Percentiles rank a stretch among this genome's conserved stretches.
These are phyloP conservation scores for Tulasnella sp. DNA, from an alignment of 768 basidiomycete species.

Conservation along the genomic window DNA sequence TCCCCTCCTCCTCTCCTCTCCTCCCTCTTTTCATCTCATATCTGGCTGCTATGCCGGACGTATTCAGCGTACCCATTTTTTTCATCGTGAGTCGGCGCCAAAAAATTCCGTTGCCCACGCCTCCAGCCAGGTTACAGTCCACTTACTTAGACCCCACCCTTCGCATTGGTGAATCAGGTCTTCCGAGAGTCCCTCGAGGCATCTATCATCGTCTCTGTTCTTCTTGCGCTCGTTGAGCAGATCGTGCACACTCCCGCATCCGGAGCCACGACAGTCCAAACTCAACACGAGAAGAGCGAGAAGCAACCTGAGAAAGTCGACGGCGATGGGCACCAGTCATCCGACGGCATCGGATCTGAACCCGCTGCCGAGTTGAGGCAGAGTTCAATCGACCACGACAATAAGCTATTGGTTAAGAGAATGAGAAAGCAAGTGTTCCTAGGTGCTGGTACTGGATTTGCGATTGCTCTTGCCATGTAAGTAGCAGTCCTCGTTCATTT, in stretches of 20 bases:
- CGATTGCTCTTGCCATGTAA: constrained; percentile 62
- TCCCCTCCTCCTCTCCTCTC: constrained; percentile 5
- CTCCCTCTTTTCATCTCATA: constrained; percentile 15
- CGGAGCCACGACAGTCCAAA: constrained; percentile 12
- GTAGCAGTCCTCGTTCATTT: constrained; percentile 17
- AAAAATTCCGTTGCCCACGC: neutral
- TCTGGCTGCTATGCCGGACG: constrained; percentile 26
- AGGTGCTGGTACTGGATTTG: constrained; percentile 65
- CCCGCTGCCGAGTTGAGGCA: neutral
- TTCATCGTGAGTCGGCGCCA: constrained; percentile 49
- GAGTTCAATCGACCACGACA: neutral
- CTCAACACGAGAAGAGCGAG: constrained; percentile 19
- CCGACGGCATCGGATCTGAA: neutral
- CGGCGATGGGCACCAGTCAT: neutral
- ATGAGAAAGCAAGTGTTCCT: constrained; percentile 26
- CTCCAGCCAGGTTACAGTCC: neutral
- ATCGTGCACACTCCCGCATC: constrained; percentile 34
- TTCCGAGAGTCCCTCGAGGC: constrained; percentile 93
- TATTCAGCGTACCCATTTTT: constrained; percentile 89
- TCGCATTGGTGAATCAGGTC: constrained; percentile 31
- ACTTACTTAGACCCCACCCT: too few relatives aligned
- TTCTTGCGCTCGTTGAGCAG: constrained; percentile 86
- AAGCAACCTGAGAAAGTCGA: constrained; percentile 26
- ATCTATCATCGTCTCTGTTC: constrained; percentile 79
- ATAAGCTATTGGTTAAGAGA: constrained; percentile 19